Conservation (phyloP, 2,329 filamentous ascomycete genomes). For the Juglanconis juglandina region DNA sequence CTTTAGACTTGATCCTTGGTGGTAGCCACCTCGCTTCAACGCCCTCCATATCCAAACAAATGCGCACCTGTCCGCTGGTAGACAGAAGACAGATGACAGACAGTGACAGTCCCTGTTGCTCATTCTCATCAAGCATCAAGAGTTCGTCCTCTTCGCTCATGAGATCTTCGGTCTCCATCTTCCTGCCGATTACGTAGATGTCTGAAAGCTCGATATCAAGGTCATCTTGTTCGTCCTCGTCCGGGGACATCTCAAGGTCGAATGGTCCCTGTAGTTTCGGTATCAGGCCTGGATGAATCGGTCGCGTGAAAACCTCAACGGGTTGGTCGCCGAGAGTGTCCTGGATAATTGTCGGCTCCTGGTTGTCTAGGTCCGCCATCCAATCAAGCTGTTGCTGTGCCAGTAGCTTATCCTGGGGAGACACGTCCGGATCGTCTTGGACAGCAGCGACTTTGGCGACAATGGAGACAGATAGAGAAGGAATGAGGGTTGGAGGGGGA, state of each 20-base stretch:
- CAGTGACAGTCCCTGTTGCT: slow-evolving; percentile 58
- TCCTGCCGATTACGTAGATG: slow-evolving; percentile 61
- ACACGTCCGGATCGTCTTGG: slow-evolving; percentile 55
- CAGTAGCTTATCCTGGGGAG: slow-evolving; percentile 51
- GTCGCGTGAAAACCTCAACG: slow-evolving; percentile 55
- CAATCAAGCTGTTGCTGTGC: slow-evolving; percentile 64
- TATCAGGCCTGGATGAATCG: slow-evolving; percentile 53
- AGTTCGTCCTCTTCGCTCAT: slow-evolving; percentile 65
- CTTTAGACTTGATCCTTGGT: slow-evolving; percentile 49
- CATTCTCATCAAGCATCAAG: slow-evolving; percentile 52
- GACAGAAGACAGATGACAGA: slow-evolving; percentile 58
- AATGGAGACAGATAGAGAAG: slow-evolving; percentile 78
- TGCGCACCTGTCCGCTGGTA: slow-evolving; percentile 56
- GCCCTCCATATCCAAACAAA: slow-evolving; percentile 60
- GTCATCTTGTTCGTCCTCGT: slow-evolving; percentile 51
- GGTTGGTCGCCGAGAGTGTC: slow-evolving; percentile 45
- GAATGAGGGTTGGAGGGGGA: slow-evolving; percentile 70
- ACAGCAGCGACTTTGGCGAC: slow-evolving; percentile 67
- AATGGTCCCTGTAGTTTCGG: slow-evolving; percentile 63
- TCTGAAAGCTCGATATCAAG: slow-evolving; percentile 56
- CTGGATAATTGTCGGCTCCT: slow-evolving; percentile 57
- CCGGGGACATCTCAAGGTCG: slow-evolving; percentile 51
- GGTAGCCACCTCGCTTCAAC: slow-evolving; percentile 66
- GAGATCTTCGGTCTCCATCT: slow-evolving; percentile 56
- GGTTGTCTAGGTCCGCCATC: slow-evolving; percentile 64